phyloP scores from a whole-genome alignment of 768 basidiomycete genomes.

The Leccinum rimulosum region DNA sequence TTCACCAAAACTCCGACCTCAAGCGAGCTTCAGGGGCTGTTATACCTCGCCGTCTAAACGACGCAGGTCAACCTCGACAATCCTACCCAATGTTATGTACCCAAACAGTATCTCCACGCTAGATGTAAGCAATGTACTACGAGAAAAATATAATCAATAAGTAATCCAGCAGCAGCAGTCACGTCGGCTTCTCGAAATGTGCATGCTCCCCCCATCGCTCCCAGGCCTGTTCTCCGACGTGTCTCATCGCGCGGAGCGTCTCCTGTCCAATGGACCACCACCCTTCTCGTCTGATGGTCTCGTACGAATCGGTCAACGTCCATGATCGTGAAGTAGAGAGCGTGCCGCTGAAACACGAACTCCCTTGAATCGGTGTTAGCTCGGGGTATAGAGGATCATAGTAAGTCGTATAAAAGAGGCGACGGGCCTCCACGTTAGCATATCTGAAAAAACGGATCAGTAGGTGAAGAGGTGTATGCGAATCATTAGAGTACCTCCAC shows the following conservation, averaged over 20 bases:
- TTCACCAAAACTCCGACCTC: neutral
- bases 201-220: slow-evolving; percentile 39
- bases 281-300: slow-evolving; percentile 40
- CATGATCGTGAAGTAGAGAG: slow-evolving; percentile 37
- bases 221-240: slow-evolving; percentile 43
- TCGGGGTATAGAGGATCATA: slow-evolving; percentile 79
- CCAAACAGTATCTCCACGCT: slow-evolving; percentile 15
- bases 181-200: slow-evolving; percentile 30
- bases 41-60: neutral
- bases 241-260: slow-evolving; percentile 37
- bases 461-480: slow-evolving; percentile 7
- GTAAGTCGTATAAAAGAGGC: slow-evolving; percentile 69
- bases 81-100: slow-evolving; percentile 12
- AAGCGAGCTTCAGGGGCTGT: neutral
- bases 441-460: slow-evolving; percentile 30
- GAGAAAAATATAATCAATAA: slow-evolving; percentile 16
- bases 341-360: slow-evolving; percentile 28
- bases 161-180: slow-evolving; percentile 15
- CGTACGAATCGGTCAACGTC: slow-evolving; percentile 36
- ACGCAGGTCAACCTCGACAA: neutral
- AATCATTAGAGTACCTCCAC: slow-evolving; percentile 49
- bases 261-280: slow-evolving; percentile 38
- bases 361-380: slow-evolving; percentile 49
- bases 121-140: slow-evolving; percentile 15
- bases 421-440: slow-evolving; percentile 48